A percentile compares a stretch with the other conserved stretches of the same genome.
phyloP scores from a whole-genome alignment of 176 grass and related monocot genomes.

The Olyra latifolia region DNA sequence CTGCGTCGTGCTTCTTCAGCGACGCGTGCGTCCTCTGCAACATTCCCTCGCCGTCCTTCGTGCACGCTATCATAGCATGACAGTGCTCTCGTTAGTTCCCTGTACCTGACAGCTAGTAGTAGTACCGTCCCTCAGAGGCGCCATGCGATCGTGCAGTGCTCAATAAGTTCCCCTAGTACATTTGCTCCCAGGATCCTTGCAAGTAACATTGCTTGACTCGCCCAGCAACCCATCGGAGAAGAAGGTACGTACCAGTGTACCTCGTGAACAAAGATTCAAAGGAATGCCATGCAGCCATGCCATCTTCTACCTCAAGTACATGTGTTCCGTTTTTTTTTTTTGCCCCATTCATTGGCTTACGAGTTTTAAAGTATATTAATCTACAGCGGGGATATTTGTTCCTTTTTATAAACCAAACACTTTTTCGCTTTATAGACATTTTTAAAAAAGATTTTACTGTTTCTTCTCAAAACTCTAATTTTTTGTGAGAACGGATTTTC shows the following conservation, averaged over 20 bases:
- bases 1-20: constrained; percentile 13
- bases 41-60: neutral
- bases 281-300: neutral
- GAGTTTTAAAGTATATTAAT: no score
- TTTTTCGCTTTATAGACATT: no score
- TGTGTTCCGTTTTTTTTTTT: neutral
- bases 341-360: neutral
- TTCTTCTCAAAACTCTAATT: no score
- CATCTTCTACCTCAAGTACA: neutral
- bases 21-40: neutral
- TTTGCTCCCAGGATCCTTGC: constrained; percentile 7
- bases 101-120: neutral
- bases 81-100: neutral
- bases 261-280: neutral
- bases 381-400: no score
- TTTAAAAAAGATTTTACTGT: no score
- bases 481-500: no score
- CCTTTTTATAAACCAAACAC: no score
- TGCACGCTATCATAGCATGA: constrained; percentile 17
- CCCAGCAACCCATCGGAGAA: neutral
- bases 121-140: neutral
- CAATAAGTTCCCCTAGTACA: neutral
- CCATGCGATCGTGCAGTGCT: neutral
- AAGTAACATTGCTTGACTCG: constrained; percentile 10
- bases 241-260: neutral